These are phyloP conservation scores for Microcyclosporella mali DNA, from an alignment of 2,329 filamentous ascomycete species.

Conservation along the genomic window DNA sequence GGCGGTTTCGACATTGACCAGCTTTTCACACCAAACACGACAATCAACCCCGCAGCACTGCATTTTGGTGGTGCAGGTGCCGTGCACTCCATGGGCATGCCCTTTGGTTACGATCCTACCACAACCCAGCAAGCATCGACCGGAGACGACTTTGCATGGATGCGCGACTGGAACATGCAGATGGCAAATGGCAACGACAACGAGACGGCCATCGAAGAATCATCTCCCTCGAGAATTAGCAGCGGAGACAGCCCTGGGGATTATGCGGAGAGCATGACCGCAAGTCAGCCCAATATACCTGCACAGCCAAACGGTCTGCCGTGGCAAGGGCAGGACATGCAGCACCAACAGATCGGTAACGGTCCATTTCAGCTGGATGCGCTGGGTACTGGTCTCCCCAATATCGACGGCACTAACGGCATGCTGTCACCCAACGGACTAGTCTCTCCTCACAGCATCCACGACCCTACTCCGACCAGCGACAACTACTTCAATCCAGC, in stretches of 20 bases:
- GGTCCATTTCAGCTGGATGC: constrained; percentile 71
- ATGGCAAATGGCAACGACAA: constrained; percentile 55
- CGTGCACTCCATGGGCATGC: constrained; percentile 17
- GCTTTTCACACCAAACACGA: constrained; percentile 60
- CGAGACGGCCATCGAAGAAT: constrained; percentile 82
- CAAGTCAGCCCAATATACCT: constrained; percentile 48
- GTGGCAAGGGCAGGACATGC: constrained; percentile 13
- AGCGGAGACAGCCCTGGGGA: constrained; percentile 90
- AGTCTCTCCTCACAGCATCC: constrained; percentile 68
- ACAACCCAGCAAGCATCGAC: constrained; percentile 52
- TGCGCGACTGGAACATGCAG: constrained; percentile 71
- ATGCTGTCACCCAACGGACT: constrained; percentile 34
- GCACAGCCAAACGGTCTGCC: constrained; percentile 10
- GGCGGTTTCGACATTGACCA: constrained; percentile 65
- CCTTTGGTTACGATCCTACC: constrained; percentile 41
- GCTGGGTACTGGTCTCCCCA: constrained; percentile 66
- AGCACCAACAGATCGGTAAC: constrained; percentile 55
- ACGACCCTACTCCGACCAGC: constrained; percentile 60
- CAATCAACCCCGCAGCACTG: constrained; percentile 61
- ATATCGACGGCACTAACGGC: constrained; percentile 62
- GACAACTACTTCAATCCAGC: constrained; percentile 76
- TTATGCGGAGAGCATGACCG: constrained; percentile 85
- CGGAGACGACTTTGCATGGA: constrained; percentile 80
- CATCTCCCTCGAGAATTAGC: constrained; percentile 92
- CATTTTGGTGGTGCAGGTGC: constrained; percentile 66